Base-by-base conservation (phyloP, 306 rosid species). In the Sicyos edulis region DNA sequence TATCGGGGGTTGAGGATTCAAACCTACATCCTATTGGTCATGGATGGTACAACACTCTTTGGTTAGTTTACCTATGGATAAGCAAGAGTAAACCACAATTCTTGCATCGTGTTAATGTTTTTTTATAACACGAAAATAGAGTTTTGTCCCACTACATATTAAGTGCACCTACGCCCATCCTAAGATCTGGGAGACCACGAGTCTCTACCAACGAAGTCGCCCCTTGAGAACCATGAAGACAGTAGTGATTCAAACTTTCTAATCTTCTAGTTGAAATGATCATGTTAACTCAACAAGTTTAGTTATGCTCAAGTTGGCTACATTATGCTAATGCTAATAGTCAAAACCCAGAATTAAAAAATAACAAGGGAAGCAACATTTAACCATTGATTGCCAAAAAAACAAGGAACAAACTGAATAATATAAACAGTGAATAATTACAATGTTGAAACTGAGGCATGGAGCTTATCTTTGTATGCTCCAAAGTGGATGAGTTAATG, bases 401-500 rank as follows among this genome's bases (percentile, higher is more conserved):
- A 9, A 37, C 11, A 26, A 2, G 8, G 5, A 45, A 65, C 13
- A 11, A 19, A 65, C 34, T 65, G 16, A 19, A 19, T 19, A 10
- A 64, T 40, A 17, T 64, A 42, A 12, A 65, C 54, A n/a, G 10
- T 10, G 34, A 65, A 65, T 63, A 65, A 44, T 65, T 65, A 65
- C 54, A 65, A 10, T 65, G 54, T 9, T 65, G 34, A 44, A 10
- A 44, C 10, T 19, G 71, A 0, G 34, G 10, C 34, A 65, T 0
- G 71, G 54, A 65, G 54, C 54, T 65, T 65, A 29, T 20, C 34
- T 20, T 65, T 37, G 70, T 8, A 64, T 14, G 52, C 70, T 64
- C 52, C 52, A 64, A 64, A 64, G 52, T 64, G 70, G 29, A 64
- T 64, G 70, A 40, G 70, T 64, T 65, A 44, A 40, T 65, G 10